Percentiles rank a stretch among this genome's conserved stretches.
phyloP scores from a whole-genome alignment of 208 protist species.

The Angomonas desouzai region DNA sequence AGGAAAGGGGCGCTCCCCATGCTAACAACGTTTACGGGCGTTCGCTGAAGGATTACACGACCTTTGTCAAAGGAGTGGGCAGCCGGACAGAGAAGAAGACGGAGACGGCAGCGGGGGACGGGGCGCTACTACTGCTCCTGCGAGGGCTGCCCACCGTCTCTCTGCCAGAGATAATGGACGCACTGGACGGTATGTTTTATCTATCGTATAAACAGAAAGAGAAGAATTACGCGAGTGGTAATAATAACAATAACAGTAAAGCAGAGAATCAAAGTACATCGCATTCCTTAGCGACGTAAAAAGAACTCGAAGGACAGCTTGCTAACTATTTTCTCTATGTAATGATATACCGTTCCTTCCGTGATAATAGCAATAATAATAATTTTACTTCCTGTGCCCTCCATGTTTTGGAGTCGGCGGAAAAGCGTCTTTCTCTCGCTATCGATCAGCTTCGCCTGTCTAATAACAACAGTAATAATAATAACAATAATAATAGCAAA shows the following conservation, averaged over 20 bases:
- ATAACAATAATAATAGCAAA: not conserved
- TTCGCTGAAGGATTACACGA: too few relatives aligned
- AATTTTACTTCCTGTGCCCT: not conserved
- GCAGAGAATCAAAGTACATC: not conserved
- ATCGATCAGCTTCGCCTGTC: too few relatives aligned
- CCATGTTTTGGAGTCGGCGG: not conserved
- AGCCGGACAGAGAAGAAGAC: too few relatives aligned
- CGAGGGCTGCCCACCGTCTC: not conserved
- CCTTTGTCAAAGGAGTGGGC: too few relatives aligned
- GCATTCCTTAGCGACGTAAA: too few relatives aligned
- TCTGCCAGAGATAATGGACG: not conserved
- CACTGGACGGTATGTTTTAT: not conserved
- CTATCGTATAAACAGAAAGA: not conserved
- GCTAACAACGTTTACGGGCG: too few relatives aligned
- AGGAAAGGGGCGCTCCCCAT: too few relatives aligned
- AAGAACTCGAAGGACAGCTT: not conserved
- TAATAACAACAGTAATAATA: not conserved
- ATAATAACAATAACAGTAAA: conserved; percentile 8
- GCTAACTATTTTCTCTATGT: not conserved
- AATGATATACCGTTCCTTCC: not conserved
- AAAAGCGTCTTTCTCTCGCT: not conserved
- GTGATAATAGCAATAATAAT: not conserved
- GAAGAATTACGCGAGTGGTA: not conserved
- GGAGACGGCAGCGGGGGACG: not conserved
- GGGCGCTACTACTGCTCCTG: not conserved